A percentile compares a stretch with the other conserved stretches of the same genome.
Evolutionary conservation across 169 alveolate species (phyloP).

Genomic region (Nephromyces sp.): DNA sequence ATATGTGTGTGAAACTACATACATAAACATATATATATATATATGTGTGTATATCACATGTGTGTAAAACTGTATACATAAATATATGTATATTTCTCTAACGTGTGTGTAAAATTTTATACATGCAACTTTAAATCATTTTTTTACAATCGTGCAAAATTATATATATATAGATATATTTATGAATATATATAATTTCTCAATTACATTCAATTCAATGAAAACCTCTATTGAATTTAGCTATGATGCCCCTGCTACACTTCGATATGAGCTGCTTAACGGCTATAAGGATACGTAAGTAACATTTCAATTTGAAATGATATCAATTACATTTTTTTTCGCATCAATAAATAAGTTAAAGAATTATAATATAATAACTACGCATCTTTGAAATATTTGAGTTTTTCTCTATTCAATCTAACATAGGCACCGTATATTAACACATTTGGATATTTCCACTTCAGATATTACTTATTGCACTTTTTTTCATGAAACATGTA

Average conservation of each 20-base stretch:
- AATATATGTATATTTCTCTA: no score
- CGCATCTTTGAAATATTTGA: not conserved
- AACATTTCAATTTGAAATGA: not conserved
- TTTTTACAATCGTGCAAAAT: not conserved
- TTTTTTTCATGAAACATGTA: not conserved
- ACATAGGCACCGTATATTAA: not conserved
- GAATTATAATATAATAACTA: not conserved
- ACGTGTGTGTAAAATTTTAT: no score
- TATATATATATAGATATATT: no score
- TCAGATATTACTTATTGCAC: not conserved
- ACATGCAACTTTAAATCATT: not conserved
- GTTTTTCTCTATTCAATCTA: not conserved
- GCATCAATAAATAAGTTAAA: no score
- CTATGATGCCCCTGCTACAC: constrained; percentile 20
- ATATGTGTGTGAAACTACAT: not conserved
- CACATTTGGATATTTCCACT: not conserved
- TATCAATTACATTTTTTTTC: not conserved
- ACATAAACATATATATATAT: not conserved
- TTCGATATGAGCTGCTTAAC: constrained; percentile 6
- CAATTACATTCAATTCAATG: not conserved
- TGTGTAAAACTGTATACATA: no score
- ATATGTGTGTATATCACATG: no score
- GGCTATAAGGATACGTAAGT: constrained; percentile 6
- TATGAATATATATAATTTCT: no score
- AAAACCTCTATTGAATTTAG: not conserved